Evolutionary conservation across 441 rosid species (phyloP), one percentile per base, ranked within the genome.

Genomic region (Arabidopsis lyrata): DNA sequence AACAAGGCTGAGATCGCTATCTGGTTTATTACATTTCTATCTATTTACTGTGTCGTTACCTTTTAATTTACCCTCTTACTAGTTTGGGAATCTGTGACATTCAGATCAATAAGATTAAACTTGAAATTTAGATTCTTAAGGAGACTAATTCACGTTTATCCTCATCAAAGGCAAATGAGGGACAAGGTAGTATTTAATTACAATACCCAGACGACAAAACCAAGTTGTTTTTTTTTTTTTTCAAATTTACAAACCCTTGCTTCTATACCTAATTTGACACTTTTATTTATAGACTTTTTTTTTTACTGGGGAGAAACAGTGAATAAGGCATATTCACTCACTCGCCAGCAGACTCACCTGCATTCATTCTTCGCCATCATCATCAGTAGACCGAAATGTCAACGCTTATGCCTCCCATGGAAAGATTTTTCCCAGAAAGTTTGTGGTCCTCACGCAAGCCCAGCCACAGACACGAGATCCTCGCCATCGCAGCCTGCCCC

Each of bases 401-500:
- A 13, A 95, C 96, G 60, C 83, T 88, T 41, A 92, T 87, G 63
- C 96, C 88, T 79, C 92, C 85, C 80, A 88, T 60, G 49, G 80
- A 88, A 79, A 64, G 57, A 58, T 71, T 44, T 65, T 87, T 79
- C 61, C 81, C 79, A 29, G 81, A 55, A 50, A 86, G 82, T 87
- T 89, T 90, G 67, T 83, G 87, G 35, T 86, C 77, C 36, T 86
- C 81, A 49, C 77, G 85, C 59, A 84, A 86, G 18, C 83, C 85
- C 24, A 95, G 78, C 98, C 95, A 95, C 53, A 89, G 50, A 77
- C 92, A 95, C 4, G 99, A 95, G 74, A 92, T 83, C 78, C 99
- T 86, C 5, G 88, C 89, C 74, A 91, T 35, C 27, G 97, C 95
- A n/a, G 93, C 88, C 77, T 87, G 83, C 20, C 97, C 92, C 41